Base-by-base conservation (phyloP, 768 basidiomycete genomes). In the Auricularia sp. region DNA sequence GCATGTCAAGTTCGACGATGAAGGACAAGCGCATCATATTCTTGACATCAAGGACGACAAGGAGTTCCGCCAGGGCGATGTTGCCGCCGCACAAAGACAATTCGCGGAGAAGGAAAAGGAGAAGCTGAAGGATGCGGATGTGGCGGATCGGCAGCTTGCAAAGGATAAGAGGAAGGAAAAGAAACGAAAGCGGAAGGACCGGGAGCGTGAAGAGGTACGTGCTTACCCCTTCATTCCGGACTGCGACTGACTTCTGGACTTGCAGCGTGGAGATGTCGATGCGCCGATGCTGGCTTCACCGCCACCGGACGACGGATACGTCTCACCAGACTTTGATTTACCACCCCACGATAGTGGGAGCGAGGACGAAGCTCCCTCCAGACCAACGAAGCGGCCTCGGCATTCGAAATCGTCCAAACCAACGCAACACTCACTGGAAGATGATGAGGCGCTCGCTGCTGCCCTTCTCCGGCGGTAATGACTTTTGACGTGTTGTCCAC, bases 1-100 rank as follows among this genome's bases (percentile, higher is more conserved):
- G 65, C 97, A 93, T 74, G 79, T 96, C 39, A 77, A 97, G 6
- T 99, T 97, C 70, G 95, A 98, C 70, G 93, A 94, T 23, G 87
- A 88, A 7, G 94, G 97, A 4, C 78, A 81, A 5, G 79, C 87
- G 42, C 91, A 91, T 71, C 84, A 91, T 69, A 67, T 93, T 29
- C 94, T 97, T 68, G 92, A 94, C 77, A 80, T 94, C 74, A 83
- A 86, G 39, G 85, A 86, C 69, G 84, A 83, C 14, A 86, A 87
- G n/a, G 86, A 86, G 64, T 85, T 84, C 75, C 86, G 86, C 67
- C 67, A 70, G 35, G 72, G 66, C 14, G 87, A 85, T 35, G 88
- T 83, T 12, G 80, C 81, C 70, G 84, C 82, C 66, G 88, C 86
- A 54, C 86, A 90, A 3, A 75, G 78, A 70, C 75, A 79, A 72